Evolutionary conservation across 2,329 filamentous ascomycete species (phyloP).

Genomic region (Chaetomiaceae sp.): DNA sequence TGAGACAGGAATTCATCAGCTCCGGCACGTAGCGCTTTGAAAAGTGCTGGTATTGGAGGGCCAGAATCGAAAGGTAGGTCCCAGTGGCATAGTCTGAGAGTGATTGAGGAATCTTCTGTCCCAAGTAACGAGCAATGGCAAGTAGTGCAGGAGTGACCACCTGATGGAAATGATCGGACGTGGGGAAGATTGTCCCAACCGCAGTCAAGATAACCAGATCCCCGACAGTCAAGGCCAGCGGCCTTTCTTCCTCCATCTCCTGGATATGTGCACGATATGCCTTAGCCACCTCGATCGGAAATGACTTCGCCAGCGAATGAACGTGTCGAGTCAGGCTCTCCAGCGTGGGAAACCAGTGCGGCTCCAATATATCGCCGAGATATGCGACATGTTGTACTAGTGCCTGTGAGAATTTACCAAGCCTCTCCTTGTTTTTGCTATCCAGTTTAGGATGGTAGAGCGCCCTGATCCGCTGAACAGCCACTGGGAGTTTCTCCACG

Average conservation of each 20-base stretch:
- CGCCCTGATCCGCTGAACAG: constrained; percentile 84
- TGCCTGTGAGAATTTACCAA: constrained; percentile 61
- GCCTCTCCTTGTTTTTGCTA: constrained; percentile 77
- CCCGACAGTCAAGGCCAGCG: constrained; percentile 54
- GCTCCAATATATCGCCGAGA: constrained; percentile 42
- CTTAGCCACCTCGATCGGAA: constrained; percentile 70
- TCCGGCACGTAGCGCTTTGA: constrained; percentile 89
- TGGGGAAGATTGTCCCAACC: constrained; percentile 81
- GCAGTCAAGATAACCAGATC: constrained; percentile 82
- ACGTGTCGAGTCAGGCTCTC: constrained; percentile 84
- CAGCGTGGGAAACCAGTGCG: constrained; percentile 59
- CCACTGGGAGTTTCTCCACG: constrained; percentile 63
- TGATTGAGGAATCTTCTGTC: constrained; percentile 64
- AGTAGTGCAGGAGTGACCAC: constrained; percentile 88
- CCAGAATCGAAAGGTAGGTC: constrained; percentile 72
- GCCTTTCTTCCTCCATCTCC: constrained; percentile 46
- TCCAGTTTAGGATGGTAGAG: constrained; percentile 88
- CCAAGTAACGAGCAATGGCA: constrained; percentile 77
- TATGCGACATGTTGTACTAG: constrained; percentile 60
- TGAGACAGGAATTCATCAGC: constrained; percentile 73
- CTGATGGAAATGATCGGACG: constrained; percentile 95
- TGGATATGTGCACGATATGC: constrained; percentile 72
- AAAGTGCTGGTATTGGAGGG: constrained; percentile 74
- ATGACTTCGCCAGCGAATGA: constrained; percentile 86
- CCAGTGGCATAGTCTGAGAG: constrained; percentile 68